Conservation (phyloP, 1,284 basidiomycete genomes). For the Dichomitus squalens region DNA sequence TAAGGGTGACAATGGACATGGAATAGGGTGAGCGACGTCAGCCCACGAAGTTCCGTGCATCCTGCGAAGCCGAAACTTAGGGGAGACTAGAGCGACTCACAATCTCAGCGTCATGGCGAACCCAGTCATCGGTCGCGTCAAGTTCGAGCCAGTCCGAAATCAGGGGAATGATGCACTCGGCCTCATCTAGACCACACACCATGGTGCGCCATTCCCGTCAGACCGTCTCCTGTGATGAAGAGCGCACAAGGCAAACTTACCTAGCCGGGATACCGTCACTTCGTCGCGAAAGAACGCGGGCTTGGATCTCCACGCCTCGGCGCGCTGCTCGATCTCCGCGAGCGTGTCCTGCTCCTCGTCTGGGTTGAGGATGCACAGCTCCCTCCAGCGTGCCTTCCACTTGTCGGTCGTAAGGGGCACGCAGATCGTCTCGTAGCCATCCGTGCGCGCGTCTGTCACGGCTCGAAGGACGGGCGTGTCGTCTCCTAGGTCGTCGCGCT, state of each 20-base stretch:
- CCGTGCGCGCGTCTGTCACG: conserved; percentile 50
- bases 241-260: conserved; percentile 48
- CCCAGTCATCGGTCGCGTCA: conserved; percentile 91
- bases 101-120: conserved; percentile 94
- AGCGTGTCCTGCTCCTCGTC: conserved; percentile 53
- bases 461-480: conserved; percentile 55
- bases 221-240: not conserved
- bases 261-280: conserved; percentile 85
- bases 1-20: conserved; percentile 34
- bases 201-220: not conserved
- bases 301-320: conserved; percentile 87
- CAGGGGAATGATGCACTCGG: conserved; percentile 75
- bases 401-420: conserved; percentile 86
- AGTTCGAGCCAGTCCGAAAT: conserved; percentile 95
- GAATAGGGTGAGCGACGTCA: not conserved
- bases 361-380: conserved; percentile 79
- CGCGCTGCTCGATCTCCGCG: conserved; percentile 62
- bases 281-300: conserved; percentile 85
- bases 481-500: conserved; percentile 24
- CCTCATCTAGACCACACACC: conserved; percentile 66
- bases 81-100: conserved; percentile 48
- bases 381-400: conserved; percentile 89
- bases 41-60: not conserved
- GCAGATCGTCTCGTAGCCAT: conserved; percentile 70
- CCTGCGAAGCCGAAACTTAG: not conserved